Percentiles rank a stretch among this genome's conserved stretches.
Conservation (phyloP, 805 yeast genomes). For the Candida cerambycidarum region DNA sequence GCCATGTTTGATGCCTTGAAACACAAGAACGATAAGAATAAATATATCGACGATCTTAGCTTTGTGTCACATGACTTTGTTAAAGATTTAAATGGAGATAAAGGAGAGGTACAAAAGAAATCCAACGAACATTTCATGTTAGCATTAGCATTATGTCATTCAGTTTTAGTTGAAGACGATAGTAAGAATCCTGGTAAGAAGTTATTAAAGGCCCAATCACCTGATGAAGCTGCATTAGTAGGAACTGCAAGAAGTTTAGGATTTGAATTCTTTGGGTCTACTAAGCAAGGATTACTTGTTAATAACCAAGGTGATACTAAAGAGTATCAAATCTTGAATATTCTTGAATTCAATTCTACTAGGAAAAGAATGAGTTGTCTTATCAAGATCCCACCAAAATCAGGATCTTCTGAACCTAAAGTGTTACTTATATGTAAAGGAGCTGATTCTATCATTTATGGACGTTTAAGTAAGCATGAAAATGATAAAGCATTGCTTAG, state of each 20-base stretch:
- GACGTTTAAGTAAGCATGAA: slow-evolving; percentile 48
- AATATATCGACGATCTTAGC: slow-evolving; percentile 61
- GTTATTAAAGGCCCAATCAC: slow-evolving; percentile 73
- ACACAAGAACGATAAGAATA: slow-evolving; percentile 17
- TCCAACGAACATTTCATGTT: slow-evolving; percentile 75
- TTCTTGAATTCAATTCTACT: slow-evolving; percentile 77
- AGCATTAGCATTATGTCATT: slow-evolving; percentile 74
- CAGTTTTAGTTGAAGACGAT: slow-evolving; percentile 69
- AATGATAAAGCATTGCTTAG: slow-evolving; percentile 52
- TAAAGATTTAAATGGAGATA: slow-evolving; percentile 54
- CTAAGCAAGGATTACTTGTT: slow-evolving; percentile 65
- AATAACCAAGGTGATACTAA: slow-evolving; percentile 68
- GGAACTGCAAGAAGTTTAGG: slow-evolving; percentile 81
- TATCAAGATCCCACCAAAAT: slow-evolving; percentile 64
- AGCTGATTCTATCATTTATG: slow-evolving; percentile 78
- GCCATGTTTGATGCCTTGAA: slow-evolving; percentile 50
- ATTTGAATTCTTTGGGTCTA: slow-evolving; percentile 61
- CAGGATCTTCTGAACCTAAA: slow-evolving; percentile 38
- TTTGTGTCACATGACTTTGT: slow-evolving; percentile 69
- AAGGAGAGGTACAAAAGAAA: slow-evolving; percentile 52
- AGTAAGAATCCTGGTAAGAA: slow-evolving; percentile 56
- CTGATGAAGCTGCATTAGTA: slow-evolving; percentile 85
- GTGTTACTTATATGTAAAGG: slow-evolving; percentile 78
- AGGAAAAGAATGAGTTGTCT: slow-evolving; percentile 88
- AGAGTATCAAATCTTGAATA: slow-evolving; percentile 70